Conservation (phyloP, 2,329 filamentous ascomycete species). For the Paramyrothecium sp. region DNA sequence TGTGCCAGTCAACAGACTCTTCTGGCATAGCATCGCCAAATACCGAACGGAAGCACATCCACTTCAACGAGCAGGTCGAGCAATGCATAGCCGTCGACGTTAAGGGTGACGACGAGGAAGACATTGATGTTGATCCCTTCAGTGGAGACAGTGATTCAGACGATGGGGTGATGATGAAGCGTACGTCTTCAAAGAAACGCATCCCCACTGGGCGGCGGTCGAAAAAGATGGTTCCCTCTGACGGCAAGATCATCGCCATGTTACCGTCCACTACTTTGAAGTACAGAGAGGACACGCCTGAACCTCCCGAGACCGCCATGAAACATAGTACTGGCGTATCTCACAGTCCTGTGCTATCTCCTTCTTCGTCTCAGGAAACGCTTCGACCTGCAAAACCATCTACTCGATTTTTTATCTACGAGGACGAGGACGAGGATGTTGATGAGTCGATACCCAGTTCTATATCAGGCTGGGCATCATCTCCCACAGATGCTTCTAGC, state of each 20-base stretch:
- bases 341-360: conserved; percentile 56
- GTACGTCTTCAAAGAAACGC: conserved; percentile 55
- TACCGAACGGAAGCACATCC: conserved; percentile 78
- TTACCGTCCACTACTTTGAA: conserved; percentile 86
- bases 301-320: conserved; percentile 60
- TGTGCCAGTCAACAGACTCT: conserved; percentile 65
- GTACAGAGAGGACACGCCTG: conserved; percentile 74
- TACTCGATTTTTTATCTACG: conserved; percentile 61
- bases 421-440: conserved; percentile 56
- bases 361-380: conserved; percentile 81
- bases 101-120: conserved; percentile 76
- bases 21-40: conserved; percentile 67
- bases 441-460: conserved; percentile 28
- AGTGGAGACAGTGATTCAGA: conserved; percentile 68
- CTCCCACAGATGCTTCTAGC: conserved; percentile 16
- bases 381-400: conserved; percentile 68
- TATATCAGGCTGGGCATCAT: conserved; percentile 29
- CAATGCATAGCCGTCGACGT: conserved; percentile 93
- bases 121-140: conserved; percentile 54
- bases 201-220: conserved; percentile 42
- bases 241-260: conserved; percentile 85
- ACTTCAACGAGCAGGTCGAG: conserved; percentile 94
- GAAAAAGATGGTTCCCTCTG: conserved; percentile 45
- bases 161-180: conserved; percentile 83
- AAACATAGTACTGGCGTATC: conserved; percentile 53